Evolutionary conservation across 164 flowering plant species (phyloP).

Genomic region (Stephania cephalantha): DNA sequence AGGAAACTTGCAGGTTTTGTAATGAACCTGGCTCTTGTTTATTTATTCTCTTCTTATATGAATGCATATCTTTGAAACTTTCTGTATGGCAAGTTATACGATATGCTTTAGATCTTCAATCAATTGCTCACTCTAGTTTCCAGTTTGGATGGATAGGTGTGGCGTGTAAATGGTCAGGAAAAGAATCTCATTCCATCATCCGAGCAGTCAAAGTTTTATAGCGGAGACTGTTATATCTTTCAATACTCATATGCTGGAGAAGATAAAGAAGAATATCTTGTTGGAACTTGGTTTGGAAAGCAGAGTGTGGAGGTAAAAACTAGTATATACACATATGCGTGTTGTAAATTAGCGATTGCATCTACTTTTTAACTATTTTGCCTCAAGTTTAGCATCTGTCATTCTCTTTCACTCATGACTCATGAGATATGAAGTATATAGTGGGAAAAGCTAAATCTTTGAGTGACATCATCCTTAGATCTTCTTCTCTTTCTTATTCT

Average conservation of each 20-base stretch:
- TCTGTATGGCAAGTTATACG: neutral
- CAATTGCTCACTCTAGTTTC: conserved; percentile 14
- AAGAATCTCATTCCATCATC: conserved; percentile 61
- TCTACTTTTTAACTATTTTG: neutral
- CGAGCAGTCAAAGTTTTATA: conserved; percentile 82
- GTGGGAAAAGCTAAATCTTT: neutral
- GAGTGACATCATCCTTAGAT: neutral
- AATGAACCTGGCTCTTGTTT: neutral
- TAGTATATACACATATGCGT: neutral
- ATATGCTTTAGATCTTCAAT: neutral
- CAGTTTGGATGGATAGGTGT: conserved; percentile 53
- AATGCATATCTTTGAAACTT: neutral
- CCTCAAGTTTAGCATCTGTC: neutral
- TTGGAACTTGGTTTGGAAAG: conserved; percentile 98
- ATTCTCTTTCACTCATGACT: neutral
- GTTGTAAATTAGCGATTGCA: neutral
- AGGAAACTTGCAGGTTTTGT: conserved; percentile 82
- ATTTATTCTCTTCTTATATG: neutral
- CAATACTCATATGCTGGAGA: conserved; percentile 93
- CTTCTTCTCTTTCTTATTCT: neutral
- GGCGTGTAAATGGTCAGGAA: conserved; percentile 81
- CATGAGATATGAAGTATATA: neutral
- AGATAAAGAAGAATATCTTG: conserved; percentile 76
- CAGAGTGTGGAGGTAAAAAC: conserved; percentile 70
- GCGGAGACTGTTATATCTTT: conserved; percentile 94